Base-by-base conservation (phyloP, 495 filamentous ascomycete genomes). In the Neurospora intermedia region DNA sequence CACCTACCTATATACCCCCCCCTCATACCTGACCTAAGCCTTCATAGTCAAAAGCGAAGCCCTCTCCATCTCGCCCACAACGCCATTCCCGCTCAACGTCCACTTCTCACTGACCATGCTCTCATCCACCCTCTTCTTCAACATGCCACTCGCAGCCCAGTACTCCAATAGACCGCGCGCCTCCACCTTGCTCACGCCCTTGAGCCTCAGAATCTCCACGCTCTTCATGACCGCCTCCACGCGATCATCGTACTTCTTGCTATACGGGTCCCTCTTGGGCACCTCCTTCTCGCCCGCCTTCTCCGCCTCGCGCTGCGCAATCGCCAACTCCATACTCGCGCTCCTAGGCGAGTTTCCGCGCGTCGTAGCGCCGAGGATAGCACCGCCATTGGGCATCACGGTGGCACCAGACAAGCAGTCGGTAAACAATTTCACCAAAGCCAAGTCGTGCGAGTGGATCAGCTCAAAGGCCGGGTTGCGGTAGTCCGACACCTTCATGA, bases 371-470 rank as follows among this genome's bases (percentile, higher is more conserved):
- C 91, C 93, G 9, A 97, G 81, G 15, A 98, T 82, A 35, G 90
- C 85, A 72, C 94, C 94, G 72, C 96, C 95, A 77, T 93, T 93
- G 23, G 89, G 85, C 69, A 98, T 87, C 38, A 77, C 59, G 3
- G 74, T 77, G 70, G 78, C 77, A 42, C 92, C 92, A 72, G 85
- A 83, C 13, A 99, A 85, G 72, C 89, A 85, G 15, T 90, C 88
- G 35, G 91, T 78, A 83, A 96, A 98, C 71, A 91, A 87, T n/a
- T 87, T 85, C 35, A 96, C 85, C 46, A 97, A 85, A 9, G 88
- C 85, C 40, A 99, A 86, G 77, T 97, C 91, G 82, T 97, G 93
- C 20, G 96, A 87, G 85, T 99, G 96, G 77, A 99, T 92, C 23
- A 83, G 87, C 70, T 92, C 84, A 77, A 87, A 91, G 31, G 89